A percentile compares a stretch with the other conserved stretches of the same genome.
Conservation (phyloP, 2,329 filamentous ascomycete genomes). For the Penicillium brevicompactum region DNA sequence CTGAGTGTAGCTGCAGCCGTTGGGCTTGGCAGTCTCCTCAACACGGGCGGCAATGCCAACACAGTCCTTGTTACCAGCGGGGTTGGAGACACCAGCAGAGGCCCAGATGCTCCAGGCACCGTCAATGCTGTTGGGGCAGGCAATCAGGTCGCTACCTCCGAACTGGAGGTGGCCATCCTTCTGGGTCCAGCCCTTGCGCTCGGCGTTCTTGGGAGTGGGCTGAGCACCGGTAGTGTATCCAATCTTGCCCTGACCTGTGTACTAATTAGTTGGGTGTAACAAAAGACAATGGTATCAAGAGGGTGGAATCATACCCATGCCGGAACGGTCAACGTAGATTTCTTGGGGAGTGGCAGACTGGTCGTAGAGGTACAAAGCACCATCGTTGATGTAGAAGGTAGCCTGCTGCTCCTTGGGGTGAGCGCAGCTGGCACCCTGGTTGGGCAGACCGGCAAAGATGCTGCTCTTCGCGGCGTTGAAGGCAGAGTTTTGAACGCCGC, state of each 20-base stretch:
- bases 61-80: slow-evolving; percentile 37
- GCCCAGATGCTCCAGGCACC: slow-evolving; percentile 46
- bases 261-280: not conserved
- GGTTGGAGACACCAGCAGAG: slow-evolving; percentile 28
- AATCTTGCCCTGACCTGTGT: slow-evolving; percentile 54
- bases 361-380: slow-evolving; percentile 54
- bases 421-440: slow-evolving; percentile 54
- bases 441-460: slow-evolving; percentile 48
- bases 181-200: slow-evolving; percentile 53
- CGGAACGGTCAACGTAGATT: slow-evolving; percentile 58
- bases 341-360: slow-evolving; percentile 49
- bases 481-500: slow-evolving; percentile 49
- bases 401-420: slow-evolving; percentile 43
- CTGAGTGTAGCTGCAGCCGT: slow-evolving; percentile 30
- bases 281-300: not conserved
- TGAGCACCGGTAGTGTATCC: slow-evolving; percentile 55
- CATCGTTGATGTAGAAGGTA: slow-evolving; percentile 54
- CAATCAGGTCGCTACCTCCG: slow-evolving; percentile 49
- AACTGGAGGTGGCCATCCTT: slow-evolving; percentile 52
- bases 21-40: slow-evolving; percentile 21
- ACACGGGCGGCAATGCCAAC: slow-evolving; percentile 35
- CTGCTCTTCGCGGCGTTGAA: slow-evolving; percentile 50
- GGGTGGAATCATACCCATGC: slow-evolving; percentile 54
- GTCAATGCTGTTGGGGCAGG: slow-evolving; percentile 54
- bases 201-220: slow-evolving; percentile 42